Conservation (phyloP, 495 filamentous ascomycete species). For the Thermochaetoides thermophila region DNA sequence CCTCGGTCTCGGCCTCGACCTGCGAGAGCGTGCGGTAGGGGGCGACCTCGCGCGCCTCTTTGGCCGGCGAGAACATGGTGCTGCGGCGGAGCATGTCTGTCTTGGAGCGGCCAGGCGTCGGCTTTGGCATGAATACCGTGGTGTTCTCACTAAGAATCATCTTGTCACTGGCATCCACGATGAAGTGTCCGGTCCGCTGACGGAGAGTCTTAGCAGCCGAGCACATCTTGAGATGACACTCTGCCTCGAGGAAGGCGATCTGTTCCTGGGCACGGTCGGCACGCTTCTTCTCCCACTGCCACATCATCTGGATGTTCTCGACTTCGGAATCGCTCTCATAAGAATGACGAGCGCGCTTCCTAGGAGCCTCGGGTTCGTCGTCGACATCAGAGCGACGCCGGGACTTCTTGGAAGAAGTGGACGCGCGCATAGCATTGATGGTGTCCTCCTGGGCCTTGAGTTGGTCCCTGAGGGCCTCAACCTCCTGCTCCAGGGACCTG, state of each 20-base stretch:
- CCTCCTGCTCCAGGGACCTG: constrained; percentile 52
- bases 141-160: constrained; percentile 25
- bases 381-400: constrained; percentile 52
- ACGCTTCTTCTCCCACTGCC: constrained; percentile 49
- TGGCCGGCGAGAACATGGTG: constrained; percentile 33
- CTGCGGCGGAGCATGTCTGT: constrained; percentile 21
- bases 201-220: constrained; percentile 31
- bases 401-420: too few relatives aligned
- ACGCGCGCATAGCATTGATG: too few relatives aligned
- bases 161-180: constrained; percentile 28
- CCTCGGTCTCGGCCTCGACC: constrained; percentile 18
- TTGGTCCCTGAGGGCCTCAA: constrained; percentile 46
- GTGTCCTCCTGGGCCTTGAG: too few relatives aligned
- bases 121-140: constrained; percentile 4
- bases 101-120: constrained; percentile 15
- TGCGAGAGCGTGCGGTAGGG: constrained; percentile 39
- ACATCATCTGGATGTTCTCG: constrained; percentile 44
- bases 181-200: constrained; percentile 15
- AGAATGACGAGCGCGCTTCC: constrained; percentile 19
- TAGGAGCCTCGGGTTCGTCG: constrained; percentile 33
- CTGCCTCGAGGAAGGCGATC: constrained; percentile 67
- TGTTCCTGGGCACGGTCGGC: constrained; percentile 54
- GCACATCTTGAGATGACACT: constrained; percentile 64
- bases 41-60: too few relatives aligned
- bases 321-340: constrained; percentile 35